phyloP scores from a whole-genome alignment of 495 filamentous ascomycete genomes.

The Parathielavia hyrcaniae region DNA sequence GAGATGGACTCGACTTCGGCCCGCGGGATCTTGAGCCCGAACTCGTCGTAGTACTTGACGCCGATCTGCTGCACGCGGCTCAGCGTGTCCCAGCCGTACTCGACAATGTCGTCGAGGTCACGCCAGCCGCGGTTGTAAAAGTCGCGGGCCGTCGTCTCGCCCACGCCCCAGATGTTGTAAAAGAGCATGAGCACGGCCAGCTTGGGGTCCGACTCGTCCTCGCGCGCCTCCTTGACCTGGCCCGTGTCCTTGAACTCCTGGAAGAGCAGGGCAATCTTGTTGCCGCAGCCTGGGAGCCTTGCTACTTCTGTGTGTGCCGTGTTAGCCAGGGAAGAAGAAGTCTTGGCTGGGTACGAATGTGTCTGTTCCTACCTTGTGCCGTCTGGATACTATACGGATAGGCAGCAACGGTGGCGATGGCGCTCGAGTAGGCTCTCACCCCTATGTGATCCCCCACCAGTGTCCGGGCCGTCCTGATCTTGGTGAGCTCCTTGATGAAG shows the following conservation, averaged over 20 bases:
- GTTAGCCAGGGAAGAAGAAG: slow-evolving; percentile 14
- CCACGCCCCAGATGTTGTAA: slow-evolving; percentile 83
- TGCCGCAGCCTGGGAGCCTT: slow-evolving; percentile 71
- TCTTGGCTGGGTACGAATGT: neutral
- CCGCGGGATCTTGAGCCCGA: slow-evolving; percentile 63
- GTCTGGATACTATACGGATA: slow-evolving; percentile 56
- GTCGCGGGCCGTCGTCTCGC: slow-evolving; percentile 70
- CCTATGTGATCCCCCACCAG: slow-evolving; percentile 71
- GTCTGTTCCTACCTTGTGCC: slow-evolving; percentile 26
- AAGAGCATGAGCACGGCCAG: slow-evolving; percentile 62
- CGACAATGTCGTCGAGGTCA: slow-evolving; percentile 69
- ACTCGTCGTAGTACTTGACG: slow-evolving; percentile 91
- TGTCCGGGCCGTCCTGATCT: slow-evolving; percentile 63
- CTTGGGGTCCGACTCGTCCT: slow-evolving; percentile 57
- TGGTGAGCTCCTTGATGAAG: slow-evolving; percentile 71
- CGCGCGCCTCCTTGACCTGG: slow-evolving; percentile 54
- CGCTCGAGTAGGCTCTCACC: slow-evolving; percentile 79
- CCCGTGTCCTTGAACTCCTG: slow-evolving; percentile 62
- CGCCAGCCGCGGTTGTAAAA: slow-evolving; percentile 80
- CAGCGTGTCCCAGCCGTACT: slow-evolving; percentile 70
- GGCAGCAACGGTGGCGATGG: slow-evolving; percentile 74
- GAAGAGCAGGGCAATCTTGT: slow-evolving; percentile 73
- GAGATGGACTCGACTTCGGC: slow-evolving; percentile 68
- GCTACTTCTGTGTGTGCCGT: slow-evolving; percentile 54
- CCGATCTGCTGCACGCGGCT: slow-evolving; percentile 86